Conservation (phyloP, 345 rosid genomes). For the Gossypium stocksii region DNA sequence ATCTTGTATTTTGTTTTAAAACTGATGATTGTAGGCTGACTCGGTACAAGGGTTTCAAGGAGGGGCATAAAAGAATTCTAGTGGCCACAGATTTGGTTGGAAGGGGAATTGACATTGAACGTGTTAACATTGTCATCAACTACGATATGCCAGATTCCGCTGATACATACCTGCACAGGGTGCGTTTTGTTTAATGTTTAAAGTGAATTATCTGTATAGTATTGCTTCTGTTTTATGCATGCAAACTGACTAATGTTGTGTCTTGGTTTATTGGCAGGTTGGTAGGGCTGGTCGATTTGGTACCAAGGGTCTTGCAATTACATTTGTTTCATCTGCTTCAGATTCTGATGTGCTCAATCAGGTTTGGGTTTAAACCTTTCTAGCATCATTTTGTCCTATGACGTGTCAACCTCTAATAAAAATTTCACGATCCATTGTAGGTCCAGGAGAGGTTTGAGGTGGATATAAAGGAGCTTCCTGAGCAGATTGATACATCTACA, state of each 20-base stretch:
- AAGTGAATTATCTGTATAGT: background rate
- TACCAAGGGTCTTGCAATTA: conserved; percentile 95
- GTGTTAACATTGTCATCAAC: conserved; percentile 96
- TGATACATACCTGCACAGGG: conserved; percentile 97
- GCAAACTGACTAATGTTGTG: background rate
- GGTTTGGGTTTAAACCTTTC: conserved; percentile 36
- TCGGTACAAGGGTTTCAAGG: conserved; percentile 97
- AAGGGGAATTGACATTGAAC: conserved; percentile 95
- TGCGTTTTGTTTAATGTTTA: conserved; percentile 18
- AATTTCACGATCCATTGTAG: conserved; percentile 28
- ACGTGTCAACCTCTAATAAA: background rate
- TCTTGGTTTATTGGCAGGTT: conserved; percentile 41
- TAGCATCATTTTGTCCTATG: background rate
- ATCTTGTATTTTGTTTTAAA: background rate
- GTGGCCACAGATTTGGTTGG: conserved; percentile 98
- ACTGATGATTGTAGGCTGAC: conserved; percentile 59
- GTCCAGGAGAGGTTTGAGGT: conserved; percentile 97
- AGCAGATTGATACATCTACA: conserved; percentile 90
- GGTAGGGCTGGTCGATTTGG: conserved; percentile 99
- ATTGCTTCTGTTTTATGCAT: background rate
- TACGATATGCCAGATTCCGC: conserved; percentile 99
- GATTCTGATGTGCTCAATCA: conserved; percentile 93
- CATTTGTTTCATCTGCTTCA: conserved; percentile 87
- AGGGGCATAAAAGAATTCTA: conserved; percentile 96
- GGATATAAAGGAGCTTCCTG: conserved; percentile 94